Conservation (phyloP, 148 eudicot genomes). For the Vaccinium darrowii region DNA sequence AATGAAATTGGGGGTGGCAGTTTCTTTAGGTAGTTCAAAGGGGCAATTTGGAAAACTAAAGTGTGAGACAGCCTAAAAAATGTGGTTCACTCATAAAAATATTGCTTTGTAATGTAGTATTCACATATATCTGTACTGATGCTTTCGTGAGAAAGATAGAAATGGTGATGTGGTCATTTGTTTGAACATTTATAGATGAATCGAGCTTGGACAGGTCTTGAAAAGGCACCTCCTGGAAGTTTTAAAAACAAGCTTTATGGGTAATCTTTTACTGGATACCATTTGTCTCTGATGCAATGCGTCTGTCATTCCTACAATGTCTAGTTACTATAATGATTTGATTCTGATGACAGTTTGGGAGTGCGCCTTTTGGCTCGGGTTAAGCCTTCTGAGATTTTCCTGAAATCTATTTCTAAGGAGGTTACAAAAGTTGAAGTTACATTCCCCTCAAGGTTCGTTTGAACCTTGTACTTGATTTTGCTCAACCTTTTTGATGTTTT, state of each 20-base stretch:
- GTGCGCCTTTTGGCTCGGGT: conserved; percentile 79
- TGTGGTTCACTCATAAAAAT: too few species aligned
- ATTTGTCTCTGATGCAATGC: neutral
- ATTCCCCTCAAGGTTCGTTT: conserved; percentile 71
- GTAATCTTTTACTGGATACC: conserved; percentile 39
- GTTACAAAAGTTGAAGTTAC: conserved; percentile 61
- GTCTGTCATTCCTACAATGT: neutral
- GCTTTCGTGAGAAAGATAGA: neutral
- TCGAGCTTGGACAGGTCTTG: conserved; percentile 68
- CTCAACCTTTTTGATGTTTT: neutral
- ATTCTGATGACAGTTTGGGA: conserved; percentile 56
- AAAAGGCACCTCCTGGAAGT: conserved; percentile 80
- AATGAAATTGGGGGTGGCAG: neutral
- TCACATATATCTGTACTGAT: neutral
- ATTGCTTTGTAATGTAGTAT: neutral
- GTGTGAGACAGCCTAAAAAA: neutral
- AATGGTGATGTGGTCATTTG: neutral
- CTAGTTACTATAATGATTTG: neutral
- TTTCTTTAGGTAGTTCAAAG: neutral
- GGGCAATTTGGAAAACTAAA: neutral
- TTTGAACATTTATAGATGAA: conserved; percentile 58
- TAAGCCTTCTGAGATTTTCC: conserved; percentile 86
- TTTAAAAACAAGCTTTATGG: conserved; percentile 87
- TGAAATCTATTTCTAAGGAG: conserved; percentile 90
- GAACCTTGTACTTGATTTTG: neutral